Evolutionary conservation across 129 eudicot species (phyloP).

Genomic region (Centella asiatica): DNA sequence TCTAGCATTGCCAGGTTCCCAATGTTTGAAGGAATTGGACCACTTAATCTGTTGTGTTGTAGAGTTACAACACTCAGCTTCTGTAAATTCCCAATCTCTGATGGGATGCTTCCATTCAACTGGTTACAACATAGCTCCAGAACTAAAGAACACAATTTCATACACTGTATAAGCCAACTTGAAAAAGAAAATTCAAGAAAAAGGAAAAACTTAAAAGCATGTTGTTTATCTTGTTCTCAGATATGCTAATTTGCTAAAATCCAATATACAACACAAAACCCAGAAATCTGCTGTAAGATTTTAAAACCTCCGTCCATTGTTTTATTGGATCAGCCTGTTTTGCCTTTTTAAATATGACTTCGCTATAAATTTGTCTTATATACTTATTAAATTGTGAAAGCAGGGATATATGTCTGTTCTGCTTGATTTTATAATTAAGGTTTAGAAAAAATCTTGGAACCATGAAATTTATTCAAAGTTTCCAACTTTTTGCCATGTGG

Average conservation of each 20-base stretch:
- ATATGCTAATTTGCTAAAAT: not conserved
- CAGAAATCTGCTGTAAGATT: not conserved
- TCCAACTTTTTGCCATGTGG: not conserved
- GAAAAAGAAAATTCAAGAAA: not conserved
- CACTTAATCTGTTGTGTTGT: constrained; percentile 54
- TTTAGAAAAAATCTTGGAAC: not conserved
- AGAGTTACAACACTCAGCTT: constrained; percentile 46
- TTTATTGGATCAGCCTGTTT: too few relatives aligned
- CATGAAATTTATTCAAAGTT: not conserved
- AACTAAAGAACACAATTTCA: constrained; percentile 31
- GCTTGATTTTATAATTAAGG: not conserved
- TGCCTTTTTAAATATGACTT: too few relatives aligned
- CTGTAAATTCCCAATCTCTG: constrained; percentile 52
- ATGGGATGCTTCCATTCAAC: constrained; percentile 69
- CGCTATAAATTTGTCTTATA: too few relatives aligned
- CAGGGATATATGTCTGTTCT: not conserved
- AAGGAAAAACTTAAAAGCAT: too few relatives aligned
- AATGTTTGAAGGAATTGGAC: constrained; percentile 54
- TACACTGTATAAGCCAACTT: not conserved
- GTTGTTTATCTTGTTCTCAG: not conserved
- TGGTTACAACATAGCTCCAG: constrained; percentile 66
- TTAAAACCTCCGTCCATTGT: not conserved
- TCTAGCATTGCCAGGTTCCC: constrained; percentile 49
- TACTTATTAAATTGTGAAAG: too few relatives aligned
- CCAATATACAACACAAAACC: not conserved